Percentiles rank a stretch among this genome's conserved stretches.
These are phyloP conservation scores for Physocladia obscura DNA, from an alignment of 192 early-diverging fungal species.

Conservation along the genomic window DNA sequence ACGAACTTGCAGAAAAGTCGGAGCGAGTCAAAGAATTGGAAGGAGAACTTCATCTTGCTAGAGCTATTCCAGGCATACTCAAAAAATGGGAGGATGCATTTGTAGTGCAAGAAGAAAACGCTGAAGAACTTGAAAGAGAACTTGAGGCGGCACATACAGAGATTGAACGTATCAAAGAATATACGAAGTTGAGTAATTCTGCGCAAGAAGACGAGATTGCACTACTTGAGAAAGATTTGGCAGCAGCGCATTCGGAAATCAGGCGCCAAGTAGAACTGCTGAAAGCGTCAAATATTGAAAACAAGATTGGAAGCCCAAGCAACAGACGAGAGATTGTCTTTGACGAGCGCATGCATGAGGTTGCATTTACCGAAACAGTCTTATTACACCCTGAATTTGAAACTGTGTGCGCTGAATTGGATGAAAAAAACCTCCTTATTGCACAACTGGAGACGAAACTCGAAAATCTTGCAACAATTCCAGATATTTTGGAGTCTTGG, in stretches of 20 bases:
- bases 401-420: background rate
- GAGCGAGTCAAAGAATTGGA: constrained; percentile 20
- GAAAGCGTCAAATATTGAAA: no score
- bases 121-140: constrained; percentile 2
- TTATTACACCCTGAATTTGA: constrained; percentile 18
- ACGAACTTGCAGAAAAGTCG: constrained; percentile 6
- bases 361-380: constrained; percentile 1
- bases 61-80: constrained; percentile 12
- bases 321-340: background rate
- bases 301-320: background rate
- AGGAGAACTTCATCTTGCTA: constrained; percentile 16
- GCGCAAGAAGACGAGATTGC: background rate
- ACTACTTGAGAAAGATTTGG: background rate
- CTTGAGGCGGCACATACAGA: background rate
- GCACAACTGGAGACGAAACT: background rate
- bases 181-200: background rate
- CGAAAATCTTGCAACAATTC: constrained; percentile 14
- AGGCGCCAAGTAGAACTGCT: background rate
- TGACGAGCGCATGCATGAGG: background rate
- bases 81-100: constrained; percentile 28
- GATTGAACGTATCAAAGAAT: background rate
- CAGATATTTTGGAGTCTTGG: constrained; percentile 19
- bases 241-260: background rate
- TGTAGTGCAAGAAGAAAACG: constrained; percentile 10
- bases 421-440: constrained; percentile 9